These are phyloP conservation scores for Arthrobotrys megalospora DNA, from an alignment of 2,329 filamentous ascomycete species.

Conservation along the genomic window DNA sequence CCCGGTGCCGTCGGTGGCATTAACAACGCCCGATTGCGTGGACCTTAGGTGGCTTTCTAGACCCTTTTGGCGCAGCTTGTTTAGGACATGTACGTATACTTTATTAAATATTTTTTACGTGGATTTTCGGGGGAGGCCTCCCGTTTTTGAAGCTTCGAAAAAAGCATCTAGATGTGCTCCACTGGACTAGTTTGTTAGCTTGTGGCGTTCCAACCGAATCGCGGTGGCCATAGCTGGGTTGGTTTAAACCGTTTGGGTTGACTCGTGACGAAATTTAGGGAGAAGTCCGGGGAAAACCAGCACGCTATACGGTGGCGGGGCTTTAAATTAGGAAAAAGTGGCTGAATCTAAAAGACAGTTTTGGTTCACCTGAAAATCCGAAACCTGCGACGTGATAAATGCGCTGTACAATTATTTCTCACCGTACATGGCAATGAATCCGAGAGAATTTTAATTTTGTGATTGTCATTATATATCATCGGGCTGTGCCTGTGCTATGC, in stretches of 20 bases:
- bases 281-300: conserved; percentile 10
- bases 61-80: neutral
- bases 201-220: conserved; percentile 15
- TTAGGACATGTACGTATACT: neutral
- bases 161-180: neutral
- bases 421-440: conserved; percentile 1
- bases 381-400: conserved; percentile 28
- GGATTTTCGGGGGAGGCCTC: no score
- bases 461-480: neutral
- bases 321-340: conserved; percentile 5
- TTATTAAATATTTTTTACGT: no score
- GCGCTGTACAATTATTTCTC: neutral
- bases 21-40: conserved; percentile 8
- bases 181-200: neutral
- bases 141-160: conserved; percentile 1
- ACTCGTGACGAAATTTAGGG: conserved; percentile 7
- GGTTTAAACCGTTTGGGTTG: no score
- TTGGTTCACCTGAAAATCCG: conserved; percentile 17
- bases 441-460: neutral
- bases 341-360: conserved; percentile 10
- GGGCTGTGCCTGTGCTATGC: conserved; percentile 1
- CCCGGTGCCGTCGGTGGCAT: conserved; percentile 29
- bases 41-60: conserved; percentile 21
- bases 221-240: conserved; percentile 10
- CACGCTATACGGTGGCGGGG: conserved; percentile 5